A percentile compares a stretch with the other conserved stretches of the same genome.
Conservation (phyloP, 1,284 basidiomycete genomes). For the Cutaneotrichosporon cyanovorans region DNA sequence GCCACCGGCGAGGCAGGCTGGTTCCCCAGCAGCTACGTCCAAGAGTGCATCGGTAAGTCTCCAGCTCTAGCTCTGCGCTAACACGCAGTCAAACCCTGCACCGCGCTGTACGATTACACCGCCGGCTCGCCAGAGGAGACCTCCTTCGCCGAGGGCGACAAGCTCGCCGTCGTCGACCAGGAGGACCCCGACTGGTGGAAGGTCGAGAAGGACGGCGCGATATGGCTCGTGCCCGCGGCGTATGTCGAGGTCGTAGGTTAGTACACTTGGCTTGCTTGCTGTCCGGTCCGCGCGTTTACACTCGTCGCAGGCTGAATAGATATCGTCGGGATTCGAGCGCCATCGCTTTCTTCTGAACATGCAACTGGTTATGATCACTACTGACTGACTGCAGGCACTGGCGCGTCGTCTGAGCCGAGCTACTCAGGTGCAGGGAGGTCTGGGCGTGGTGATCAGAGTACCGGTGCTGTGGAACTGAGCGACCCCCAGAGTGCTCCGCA, state of each 20-base stretch:
- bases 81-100: constrained; percentile 6
- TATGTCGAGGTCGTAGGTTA: constrained; percentile 63
- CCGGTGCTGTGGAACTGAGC: too few relatives aligned
- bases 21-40: constrained; percentile 86
- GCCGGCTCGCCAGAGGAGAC: constrained; percentile 67
- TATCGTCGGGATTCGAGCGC: constrained; percentile 25
- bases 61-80: not conserved
- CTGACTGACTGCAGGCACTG: constrained; percentile 3
- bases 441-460: too few relatives aligned
- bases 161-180: constrained; percentile 66
- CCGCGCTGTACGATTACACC: constrained; percentile 69
- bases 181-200: constrained; percentile 89
- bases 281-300: constrained; percentile 47
- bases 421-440: too few relatives aligned
- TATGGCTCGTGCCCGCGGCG: constrained; percentile 80
- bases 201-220: constrained; percentile 69
- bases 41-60: constrained; percentile 60
- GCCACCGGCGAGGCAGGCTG: constrained; percentile 67
- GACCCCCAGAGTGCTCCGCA: too few relatives aligned
- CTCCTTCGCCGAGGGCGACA: constrained; percentile 69
- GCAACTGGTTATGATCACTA: constrained; percentile 4
- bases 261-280: constrained; percentile 49
- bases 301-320: constrained; percentile 26
- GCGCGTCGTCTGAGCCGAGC: not conserved
- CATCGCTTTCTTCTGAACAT: not conserved